phyloP scores from a whole-genome alignment of 2,329 filamentous ascomycete species.

The Fusarium piperis region DNA sequence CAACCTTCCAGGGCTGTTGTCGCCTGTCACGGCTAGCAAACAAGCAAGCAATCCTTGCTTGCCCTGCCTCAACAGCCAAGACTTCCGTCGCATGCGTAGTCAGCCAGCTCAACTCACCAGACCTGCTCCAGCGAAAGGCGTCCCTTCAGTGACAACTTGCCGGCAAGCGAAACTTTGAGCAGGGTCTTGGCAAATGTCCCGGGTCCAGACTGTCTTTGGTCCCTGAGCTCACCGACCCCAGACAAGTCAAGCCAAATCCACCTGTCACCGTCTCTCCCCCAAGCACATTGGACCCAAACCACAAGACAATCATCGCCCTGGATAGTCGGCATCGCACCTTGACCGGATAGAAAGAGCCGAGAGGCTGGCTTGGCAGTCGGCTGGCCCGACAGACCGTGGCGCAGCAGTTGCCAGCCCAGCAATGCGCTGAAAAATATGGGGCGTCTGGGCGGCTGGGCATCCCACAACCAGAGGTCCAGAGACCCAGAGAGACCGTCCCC shows the following conservation, averaged over 20 bases:
- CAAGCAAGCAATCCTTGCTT: not conserved
- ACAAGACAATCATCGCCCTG: constrained; percentile 23
- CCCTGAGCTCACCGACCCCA: constrained; percentile 30
- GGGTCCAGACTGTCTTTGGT: constrained; percentile 21
- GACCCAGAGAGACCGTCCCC: constrained; percentile 29
- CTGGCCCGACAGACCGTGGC: constrained; percentile 43
- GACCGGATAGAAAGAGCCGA: constrained; percentile 45
- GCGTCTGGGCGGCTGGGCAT: constrained; percentile 36
- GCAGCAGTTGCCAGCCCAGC: constrained; percentile 39
- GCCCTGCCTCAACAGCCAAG: constrained; percentile 16
- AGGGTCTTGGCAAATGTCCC: constrained; percentile 28
- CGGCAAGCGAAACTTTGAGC: not conserved
- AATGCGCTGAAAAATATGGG: constrained; percentile 42
- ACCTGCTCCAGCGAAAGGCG: constrained; percentile 23
- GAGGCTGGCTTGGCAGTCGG: constrained; percentile 45
- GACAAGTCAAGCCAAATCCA: not conserved
- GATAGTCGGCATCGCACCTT: constrained; percentile 36
- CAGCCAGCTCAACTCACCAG: constrained; percentile 14
- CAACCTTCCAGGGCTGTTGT: constrained; percentile 3
- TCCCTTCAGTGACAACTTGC: constrained; percentile 30
- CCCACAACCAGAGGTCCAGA: constrained; percentile 21
- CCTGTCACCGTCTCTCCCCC: constrained; percentile 11
- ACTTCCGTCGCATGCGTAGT: constrained; percentile 5
- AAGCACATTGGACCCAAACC: constrained; percentile 31
- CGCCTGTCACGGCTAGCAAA: not conserved